These are phyloP conservation scores for Microascus cirrosus DNA, from an alignment of 2,329 filamentous ascomycete genomes.

Conservation along the genomic window DNA sequence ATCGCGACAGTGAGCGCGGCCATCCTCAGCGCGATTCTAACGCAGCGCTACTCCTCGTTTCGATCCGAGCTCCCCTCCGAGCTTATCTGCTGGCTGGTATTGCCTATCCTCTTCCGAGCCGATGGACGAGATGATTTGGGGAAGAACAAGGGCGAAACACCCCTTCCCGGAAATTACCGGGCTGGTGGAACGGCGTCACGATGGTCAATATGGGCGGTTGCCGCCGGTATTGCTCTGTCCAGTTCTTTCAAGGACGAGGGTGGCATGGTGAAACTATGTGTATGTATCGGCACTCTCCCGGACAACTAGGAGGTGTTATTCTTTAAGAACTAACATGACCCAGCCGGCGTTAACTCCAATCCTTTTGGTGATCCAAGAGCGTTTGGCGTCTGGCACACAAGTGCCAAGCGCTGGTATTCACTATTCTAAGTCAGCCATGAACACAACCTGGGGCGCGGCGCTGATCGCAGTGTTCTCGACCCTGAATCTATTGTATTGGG, in stretches of 20 bases:
- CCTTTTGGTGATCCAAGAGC: background rate
- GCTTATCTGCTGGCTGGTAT: slow-evolving; percentile 17
- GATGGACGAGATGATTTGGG: no score
- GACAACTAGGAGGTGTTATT: background rate
- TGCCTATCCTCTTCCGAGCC: slow-evolving; percentile 13
- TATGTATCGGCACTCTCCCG: background rate
- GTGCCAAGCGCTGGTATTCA: background rate
- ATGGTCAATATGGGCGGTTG: background rate
- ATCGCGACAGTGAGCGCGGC: slow-evolving; percentile 9
- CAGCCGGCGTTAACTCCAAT: background rate
- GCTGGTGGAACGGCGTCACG: background rate
- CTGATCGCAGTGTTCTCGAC: slow-evolving; percentile 7
- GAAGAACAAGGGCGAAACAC: background rate
- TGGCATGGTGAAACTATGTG: background rate
- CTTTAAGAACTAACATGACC: background rate
- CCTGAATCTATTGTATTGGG: background rate
- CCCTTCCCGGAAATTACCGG: background rate
- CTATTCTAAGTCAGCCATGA: background rate
- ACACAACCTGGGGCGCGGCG: slow-evolving; percentile 10
- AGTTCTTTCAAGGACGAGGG: background rate
- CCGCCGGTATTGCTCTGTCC: background rate
- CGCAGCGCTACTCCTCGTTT: slow-evolving; percentile 9
- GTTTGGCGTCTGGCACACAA: background rate
- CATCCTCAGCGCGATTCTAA: slow-evolving; percentile 13
- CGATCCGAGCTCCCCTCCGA: slow-evolving; percentile 20